phyloP scores from a whole-genome alignment of 371 early-diverging fungal genomes.

The Mucor irregularis region DNA sequence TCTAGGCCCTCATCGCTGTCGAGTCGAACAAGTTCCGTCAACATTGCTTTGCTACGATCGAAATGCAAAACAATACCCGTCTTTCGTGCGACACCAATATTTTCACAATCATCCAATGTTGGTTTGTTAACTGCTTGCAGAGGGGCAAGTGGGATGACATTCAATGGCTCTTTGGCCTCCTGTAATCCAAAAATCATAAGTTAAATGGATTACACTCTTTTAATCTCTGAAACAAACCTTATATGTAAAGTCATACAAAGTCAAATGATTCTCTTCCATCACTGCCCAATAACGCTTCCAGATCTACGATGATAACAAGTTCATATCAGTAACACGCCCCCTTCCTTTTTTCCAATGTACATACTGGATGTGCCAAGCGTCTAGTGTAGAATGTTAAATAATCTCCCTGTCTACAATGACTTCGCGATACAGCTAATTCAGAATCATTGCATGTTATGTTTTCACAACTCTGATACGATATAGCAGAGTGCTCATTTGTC shows the following conservation, averaged over 20 bases:
- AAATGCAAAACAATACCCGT: slow-evolving; percentile 21
- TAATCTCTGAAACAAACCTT: no score
- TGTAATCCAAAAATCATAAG: no score
- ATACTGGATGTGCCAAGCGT: slow-evolving; percentile 25
- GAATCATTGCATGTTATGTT: no score
- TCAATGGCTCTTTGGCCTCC: slow-evolving; percentile 17
- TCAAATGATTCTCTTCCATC: slow-evolving; percentile 11
- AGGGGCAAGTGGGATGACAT: slow-evolving; percentile 6
- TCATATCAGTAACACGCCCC: not conserved
- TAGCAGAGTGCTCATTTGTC: not conserved
- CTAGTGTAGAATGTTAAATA: slow-evolving; percentile 26
- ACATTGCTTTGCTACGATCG: slow-evolving; percentile 6
- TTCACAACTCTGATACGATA: slow-evolving; percentile 1
- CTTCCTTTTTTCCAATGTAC: not conserved
- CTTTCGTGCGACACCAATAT: slow-evolving; percentile 24
- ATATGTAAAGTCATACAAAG: slow-evolving; percentile 21
- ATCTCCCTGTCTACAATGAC: slow-evolving; percentile 20
- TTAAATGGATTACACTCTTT: no score
- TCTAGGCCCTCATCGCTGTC: slow-evolving; percentile 16
- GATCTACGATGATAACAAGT: slow-evolving; percentile 1
- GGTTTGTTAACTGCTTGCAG: slow-evolving; percentile 18
- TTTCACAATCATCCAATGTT: slow-evolving; percentile 24
- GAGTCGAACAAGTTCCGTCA: slow-evolving; percentile 14
- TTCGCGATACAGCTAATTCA: slow-evolving; percentile 8
- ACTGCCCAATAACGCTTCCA: slow-evolving; percentile 28